Evolutionary conservation across 257 asterid species (phyloP), one percentile per base, ranked within the genome.

Genomic region (Nicotiana tomentosiformis): DNA sequence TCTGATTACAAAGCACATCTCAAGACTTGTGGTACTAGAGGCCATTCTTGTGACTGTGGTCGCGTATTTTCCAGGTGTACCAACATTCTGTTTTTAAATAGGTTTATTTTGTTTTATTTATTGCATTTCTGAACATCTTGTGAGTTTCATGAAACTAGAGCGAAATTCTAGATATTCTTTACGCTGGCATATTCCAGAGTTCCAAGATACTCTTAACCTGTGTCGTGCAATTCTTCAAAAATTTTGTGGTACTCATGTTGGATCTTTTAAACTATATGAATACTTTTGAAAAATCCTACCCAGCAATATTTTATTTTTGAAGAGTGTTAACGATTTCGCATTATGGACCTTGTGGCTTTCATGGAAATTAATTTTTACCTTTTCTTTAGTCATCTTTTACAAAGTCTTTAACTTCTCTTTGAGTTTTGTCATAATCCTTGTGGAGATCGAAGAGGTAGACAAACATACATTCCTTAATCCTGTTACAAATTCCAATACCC

Each of bases 1-100:
- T 91, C 97, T 7, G 97, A 92, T 49, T 92, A 87, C 68, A 92
- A 92, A 76, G 97, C 97, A 8, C 97, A 92, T 55, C 90, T 92
- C 89, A 92, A 92, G 32, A 92, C 93, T 57, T 92, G 97, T 81
- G 97, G 97, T 62, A 91, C 97, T 26, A 89, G 94, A 15, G 97
- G 97, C 58, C 97, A 92, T 72, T 90, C 93, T 53, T 92, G 97
- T 5, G 94, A 91, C 35, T 92, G 97, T 46, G 97, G 97, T 81
- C 93, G 92, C 51, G 94, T 92, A 18, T 92, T 91, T 86, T 92
- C 93, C 77, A 88, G 66, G 65, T 43, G 7, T 43, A 43, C 10
- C 49, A 43, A 43, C 2, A 43, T 43, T 7, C 49, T 43, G 10
- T 7, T 2, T 7, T 8, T 43, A 3, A 32, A 2, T 3, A 2